Percentiles rank a stretch among this genome's conserved stretches.
Evolutionary conservation across 1,284 basidiomycete genomes (phyloP).

Genomic region (Phenoliferia sp.): DNA sequence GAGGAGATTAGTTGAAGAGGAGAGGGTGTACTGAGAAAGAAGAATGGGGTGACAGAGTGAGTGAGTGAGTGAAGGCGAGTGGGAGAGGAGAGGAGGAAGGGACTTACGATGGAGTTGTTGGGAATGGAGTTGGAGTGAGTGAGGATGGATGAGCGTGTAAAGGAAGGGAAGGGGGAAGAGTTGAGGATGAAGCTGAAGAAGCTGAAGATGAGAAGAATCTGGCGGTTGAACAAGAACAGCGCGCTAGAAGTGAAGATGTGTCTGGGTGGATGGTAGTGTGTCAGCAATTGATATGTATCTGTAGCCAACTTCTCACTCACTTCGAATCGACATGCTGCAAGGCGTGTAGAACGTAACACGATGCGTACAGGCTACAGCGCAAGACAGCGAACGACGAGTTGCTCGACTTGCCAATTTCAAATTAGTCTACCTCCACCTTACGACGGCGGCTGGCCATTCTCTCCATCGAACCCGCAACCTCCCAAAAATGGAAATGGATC

Average conservation of each 20-base stretch:
- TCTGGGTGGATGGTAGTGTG: background rate
- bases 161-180: background rate
- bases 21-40: background rate
- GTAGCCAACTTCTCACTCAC: too few species aligned
- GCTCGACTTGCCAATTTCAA: too few species aligned
- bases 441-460: too few species aligned
- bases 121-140: background rate
- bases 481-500: background rate
- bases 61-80: background rate
- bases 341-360: too few species aligned
- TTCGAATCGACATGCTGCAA: too few species aligned
- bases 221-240: background rate
- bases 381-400: too few species aligned
- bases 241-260: background rate
- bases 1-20: constrained; percentile 43
- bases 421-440: too few species aligned
- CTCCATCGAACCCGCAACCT: too few species aligned
- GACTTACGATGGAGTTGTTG: background rate
- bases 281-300: background rate
- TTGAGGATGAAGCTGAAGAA: background rate
- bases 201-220: background rate
- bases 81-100: background rate
- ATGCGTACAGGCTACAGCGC: too few species aligned
- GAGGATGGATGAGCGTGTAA: background rate
- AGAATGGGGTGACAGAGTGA: background rate